phyloP scores from a whole-genome alignment of 2,329 filamentous ascomycete genomes.

The Trichophyton benhamiae region DNA sequence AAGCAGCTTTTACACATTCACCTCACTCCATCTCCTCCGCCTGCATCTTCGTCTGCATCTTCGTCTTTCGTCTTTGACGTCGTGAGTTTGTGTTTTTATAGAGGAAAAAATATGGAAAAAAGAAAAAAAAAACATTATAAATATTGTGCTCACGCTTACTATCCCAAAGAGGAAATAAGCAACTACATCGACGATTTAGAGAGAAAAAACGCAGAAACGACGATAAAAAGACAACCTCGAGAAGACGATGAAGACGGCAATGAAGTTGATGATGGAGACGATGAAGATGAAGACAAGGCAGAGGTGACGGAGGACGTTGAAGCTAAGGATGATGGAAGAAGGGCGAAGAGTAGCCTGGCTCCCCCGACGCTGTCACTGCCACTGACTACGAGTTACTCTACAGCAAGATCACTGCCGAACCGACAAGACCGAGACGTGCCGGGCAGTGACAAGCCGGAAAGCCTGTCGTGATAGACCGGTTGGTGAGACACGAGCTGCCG shows the following conservation, averaged over 20 bases:
- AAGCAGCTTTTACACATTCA: no score
- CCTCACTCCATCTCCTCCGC: no score
- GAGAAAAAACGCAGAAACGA: not conserved
- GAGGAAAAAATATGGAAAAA: not conserved
- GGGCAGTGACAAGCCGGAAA: no score
- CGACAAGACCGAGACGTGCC: no score
- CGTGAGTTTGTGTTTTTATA: not conserved
- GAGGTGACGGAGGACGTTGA: not conserved
- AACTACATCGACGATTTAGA: not conserved
- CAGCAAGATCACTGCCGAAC: no score
- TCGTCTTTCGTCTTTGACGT: not conserved
- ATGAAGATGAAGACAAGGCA: not conserved
- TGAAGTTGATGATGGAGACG: not conserved
- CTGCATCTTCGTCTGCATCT: not conserved
- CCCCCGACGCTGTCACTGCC: no score
- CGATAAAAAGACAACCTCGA: not conserved
- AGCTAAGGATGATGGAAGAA: not conserved
- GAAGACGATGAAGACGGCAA: not conserved
- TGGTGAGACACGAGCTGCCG: no score
- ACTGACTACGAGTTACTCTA: no score
- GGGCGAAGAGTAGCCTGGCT: no score
- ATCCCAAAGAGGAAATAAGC: not conserved
- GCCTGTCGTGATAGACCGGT: no score
- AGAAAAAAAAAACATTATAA: not conserved
- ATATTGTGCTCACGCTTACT: not conserved